A percentile compares a stretch with the other conserved stretches of the same genome.
Conservation (phyloP, 805 yeast species). For the Naumovozyma castellii region DNA sequence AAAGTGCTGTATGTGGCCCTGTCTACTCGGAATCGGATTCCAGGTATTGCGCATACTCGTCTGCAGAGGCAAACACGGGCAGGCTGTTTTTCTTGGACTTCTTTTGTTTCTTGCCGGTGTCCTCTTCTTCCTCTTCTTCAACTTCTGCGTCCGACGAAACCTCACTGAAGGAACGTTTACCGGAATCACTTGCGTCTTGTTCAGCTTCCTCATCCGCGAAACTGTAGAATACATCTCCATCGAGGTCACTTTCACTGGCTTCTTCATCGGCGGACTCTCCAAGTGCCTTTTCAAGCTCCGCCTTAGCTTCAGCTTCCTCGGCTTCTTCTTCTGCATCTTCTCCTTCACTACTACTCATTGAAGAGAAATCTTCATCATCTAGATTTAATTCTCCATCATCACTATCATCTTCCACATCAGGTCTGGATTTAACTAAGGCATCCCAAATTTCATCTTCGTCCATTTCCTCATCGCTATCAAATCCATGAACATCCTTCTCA, state of each 20-base stretch:
- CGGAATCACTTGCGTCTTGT: slow-evolving; percentile 12
- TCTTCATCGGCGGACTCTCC: slow-evolving; percentile 20
- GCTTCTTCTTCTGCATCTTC: slow-evolving; percentile 24
- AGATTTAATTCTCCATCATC: slow-evolving; percentile 35
- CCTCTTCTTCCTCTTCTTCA: slow-evolving; percentile 14
- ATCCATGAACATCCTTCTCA: slow-evolving; percentile 28
- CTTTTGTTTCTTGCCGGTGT: slow-evolving; percentile 25
- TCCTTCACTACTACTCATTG: slow-evolving; percentile 20
- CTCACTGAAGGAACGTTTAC: slow-evolving; percentile 2
- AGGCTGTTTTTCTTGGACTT: slow-evolving; percentile 42
- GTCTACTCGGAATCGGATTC: slow-evolving; percentile 51
- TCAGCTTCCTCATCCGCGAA: slow-evolving; percentile 21
- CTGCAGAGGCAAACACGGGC: slow-evolving; percentile 84
- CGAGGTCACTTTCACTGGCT: slow-evolving; percentile 31
- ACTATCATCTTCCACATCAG: slow-evolving; percentile 53
- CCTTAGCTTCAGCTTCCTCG: slow-evolving; percentile 15
- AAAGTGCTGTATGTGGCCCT: too few species aligned
- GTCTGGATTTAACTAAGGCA: slow-evolving; percentile 65
- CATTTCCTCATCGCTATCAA: slow-evolving; percentile 37
- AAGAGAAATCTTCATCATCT: slow-evolving; percentile 33
- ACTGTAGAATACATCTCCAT: slow-evolving; percentile 29
- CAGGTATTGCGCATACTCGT: slow-evolving; percentile 70
- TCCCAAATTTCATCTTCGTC: slow-evolving; percentile 73
- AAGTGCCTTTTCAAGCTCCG: slow-evolving; percentile 21
- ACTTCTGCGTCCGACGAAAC: slow-evolving; percentile 6